phyloP scores from a whole-genome alignment of 108 stramenopile species.

The Epithemia pelagica region DNA sequence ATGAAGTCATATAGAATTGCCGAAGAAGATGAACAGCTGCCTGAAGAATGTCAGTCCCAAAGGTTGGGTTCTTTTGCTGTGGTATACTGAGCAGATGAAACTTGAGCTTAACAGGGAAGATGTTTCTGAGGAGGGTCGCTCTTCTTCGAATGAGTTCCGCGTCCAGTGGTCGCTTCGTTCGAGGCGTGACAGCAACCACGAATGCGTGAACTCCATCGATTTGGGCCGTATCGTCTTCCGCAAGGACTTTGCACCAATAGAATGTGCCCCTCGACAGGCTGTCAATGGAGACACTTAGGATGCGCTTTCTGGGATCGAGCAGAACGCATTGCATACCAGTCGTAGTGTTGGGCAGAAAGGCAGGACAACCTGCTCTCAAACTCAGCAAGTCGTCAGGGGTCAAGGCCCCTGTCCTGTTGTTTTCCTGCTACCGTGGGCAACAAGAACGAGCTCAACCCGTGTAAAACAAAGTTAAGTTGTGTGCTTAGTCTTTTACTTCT shows the following conservation, averaged over 20 bases:
- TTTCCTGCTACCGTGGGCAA: no score
- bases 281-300: neutral
- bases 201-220: neutral
- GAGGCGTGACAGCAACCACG: neutral
- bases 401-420: neutral
- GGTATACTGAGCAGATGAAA: neutral
- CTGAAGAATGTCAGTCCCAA: neutral
- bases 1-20: neutral
- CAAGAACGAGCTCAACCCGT: no score
- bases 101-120: neutral
- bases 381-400: neutral
- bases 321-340: neutral
- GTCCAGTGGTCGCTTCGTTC: neutral
- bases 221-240: neutral
- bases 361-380: neutral
- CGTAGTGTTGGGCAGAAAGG: neutral
- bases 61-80: neutral
- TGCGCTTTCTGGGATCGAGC: neutral
- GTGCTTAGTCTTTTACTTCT: no score
- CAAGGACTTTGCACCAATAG: neutral
- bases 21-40: neutral
- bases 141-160: neutral
- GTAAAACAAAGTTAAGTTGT: no score
- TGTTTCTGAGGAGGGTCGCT: neutral
- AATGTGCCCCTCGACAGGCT: neutral